Evolutionary conservation across 2,329 filamentous ascomycete species (phyloP), one percentile per base, ranked within the genome.

Genomic region (Sclerotinia borealis): DNA sequence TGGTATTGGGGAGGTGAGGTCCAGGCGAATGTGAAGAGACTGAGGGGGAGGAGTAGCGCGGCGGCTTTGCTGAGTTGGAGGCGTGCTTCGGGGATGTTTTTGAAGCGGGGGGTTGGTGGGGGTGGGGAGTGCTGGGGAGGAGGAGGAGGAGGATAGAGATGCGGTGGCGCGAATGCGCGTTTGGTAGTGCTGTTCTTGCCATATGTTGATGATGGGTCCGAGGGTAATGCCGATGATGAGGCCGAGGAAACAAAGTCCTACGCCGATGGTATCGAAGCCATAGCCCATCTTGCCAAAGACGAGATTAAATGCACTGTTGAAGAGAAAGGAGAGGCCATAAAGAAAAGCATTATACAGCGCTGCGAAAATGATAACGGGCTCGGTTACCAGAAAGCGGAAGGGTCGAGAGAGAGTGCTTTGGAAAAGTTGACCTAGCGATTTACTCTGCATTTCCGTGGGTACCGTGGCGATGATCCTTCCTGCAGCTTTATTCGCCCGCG

Each of bases 361-460:
- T 1, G 83, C 79, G 71, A 87, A 86, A 66, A 85, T 72, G 66
- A 88, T 79, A 13, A 85, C 82, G 0, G 84, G 83, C 64, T 87
- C 84, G 69, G 83, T 81, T 69, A 84, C 64, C 11, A 79, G 83
- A 67, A 87, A 83, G 69, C 83, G 77, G 19, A 82, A 73, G 0
- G 80, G 80, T n/a, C 65, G 59, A n/a, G 56, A 62, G 7, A 67
- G 49, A 2, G 62, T 63, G 13, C 50, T 60, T 45, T 64, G 43
- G 19, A 63, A 41, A 9, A 68, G 25, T 7, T 63, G 51, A 22
- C 41, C 60, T 19, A 63, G 19, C 3, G 60, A 49, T n/a, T 63
- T 63, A 19, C 41, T 58, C 25, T 49, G 37, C 51, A 63, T 63
- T n/a, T 63, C 60, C 34, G 7, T 1, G 5, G 60, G 51, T 3